Evolutionary conservation across 345 rosid species (phyloP), one percentile per base, ranked within the genome.

Genomic region (Eucalyptus sp.): DNA sequence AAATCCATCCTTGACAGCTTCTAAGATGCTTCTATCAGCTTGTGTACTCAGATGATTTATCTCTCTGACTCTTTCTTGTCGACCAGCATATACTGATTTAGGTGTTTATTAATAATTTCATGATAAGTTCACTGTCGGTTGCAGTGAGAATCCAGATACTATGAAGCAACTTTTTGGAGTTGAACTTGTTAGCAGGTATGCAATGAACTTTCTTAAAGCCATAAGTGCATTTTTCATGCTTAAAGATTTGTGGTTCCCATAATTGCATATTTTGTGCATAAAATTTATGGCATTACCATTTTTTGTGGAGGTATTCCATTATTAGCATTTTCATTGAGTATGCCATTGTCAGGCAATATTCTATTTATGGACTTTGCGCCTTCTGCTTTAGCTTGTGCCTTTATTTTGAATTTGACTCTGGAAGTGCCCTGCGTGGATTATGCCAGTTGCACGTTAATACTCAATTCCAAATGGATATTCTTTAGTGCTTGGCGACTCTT

Each of bases 171-270:
- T 98, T 87, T 98, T 98, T 90, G 99, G 99, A 87, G 90, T 97
- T 86, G 96, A 97, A 85, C 97, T 98, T 89, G 90, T 60, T 89
- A 98, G 99, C 97, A 96, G 99, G 99, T 98, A 91, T 81, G 50
- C 86, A 86, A 86, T 85, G 66, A 46, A 49, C 25, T 60, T 79
- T 84, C 54, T 79, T 46, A 46, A 43, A 87, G 80, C 20, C 17
- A 87, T 29, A 52, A 46, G 17, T 86, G 20, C 56, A 49, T 50
- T 50, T 48, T 37, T 44, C 7, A 2, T 84, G 29, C 31, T 84
- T 37, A 52, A 17, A 33, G 86, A 44, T 80, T 37, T 80, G 29
- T 62, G 68, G 16, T 33, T 27, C 33, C 66, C 31, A 13, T 62
- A 27, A 62, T 62, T 62, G 31, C 33, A 29, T 64, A 64, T 64